Conservation (phyloP, 352 stramenopile species). For the Pythium oligandrum region DNA sequence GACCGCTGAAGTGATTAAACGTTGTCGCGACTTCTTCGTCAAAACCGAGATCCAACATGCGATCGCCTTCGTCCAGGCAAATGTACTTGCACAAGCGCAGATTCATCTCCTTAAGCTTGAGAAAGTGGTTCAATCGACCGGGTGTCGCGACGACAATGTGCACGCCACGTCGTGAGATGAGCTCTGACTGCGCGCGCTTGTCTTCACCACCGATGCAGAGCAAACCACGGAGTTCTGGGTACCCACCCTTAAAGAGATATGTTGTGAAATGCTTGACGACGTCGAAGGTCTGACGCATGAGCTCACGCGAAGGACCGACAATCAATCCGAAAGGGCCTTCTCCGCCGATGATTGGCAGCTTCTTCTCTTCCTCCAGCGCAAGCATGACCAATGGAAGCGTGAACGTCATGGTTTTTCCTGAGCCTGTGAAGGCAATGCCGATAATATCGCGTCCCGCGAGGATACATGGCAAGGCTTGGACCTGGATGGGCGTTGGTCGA, state of each 20-base stretch:
- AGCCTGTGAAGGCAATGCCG: conserved; percentile 98
- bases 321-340: conserved; percentile 98
- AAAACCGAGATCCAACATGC: conserved; percentile 96
- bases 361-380: conserved; percentile 95
- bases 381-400: conserved; percentile 96
- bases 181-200: conserved; percentile 89
- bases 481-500: conserved; percentile 97
- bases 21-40: conserved; percentile 93
- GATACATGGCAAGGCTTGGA: conserved; percentile 97
- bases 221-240: conserved; percentile 86
- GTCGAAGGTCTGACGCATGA: conserved; percentile 98
- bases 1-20: conserved; percentile 97
- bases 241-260: conserved; percentile 60
- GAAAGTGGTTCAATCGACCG: conserved; percentile 94
- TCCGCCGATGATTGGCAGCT: conserved; percentile 88
- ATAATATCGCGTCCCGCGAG: conserved; percentile 97
- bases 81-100: conserved; percentile 96
- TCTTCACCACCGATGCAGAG: conserved; percentile 96
- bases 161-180: conserved; percentile 84
- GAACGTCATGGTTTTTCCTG: conserved; percentile 99
- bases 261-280: conserved; percentile 93
- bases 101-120: conserved; percentile 94
- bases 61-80: conserved; percentile 98
- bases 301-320: conserved; percentile 95
- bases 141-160: conserved; percentile 98